Base-by-base conservation (phyloP, 2,329 filamentous ascomycete species). In the Hyphodiscus sp. region DNA sequence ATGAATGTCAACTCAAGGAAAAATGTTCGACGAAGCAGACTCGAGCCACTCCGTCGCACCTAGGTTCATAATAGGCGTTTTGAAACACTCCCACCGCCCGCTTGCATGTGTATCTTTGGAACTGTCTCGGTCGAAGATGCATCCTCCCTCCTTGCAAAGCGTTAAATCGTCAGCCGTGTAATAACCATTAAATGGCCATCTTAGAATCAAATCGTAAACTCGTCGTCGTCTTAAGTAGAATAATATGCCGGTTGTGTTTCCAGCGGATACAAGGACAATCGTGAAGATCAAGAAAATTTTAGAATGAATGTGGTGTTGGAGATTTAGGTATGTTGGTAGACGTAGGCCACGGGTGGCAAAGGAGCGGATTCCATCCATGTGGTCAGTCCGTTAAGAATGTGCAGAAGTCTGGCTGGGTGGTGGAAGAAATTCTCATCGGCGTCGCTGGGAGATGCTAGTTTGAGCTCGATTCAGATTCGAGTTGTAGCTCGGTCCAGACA, bases 401-500 rank as follows among this genome's bases (percentile, higher is more conserved):
- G 62, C 58, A 61, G 52, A 63, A 61, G 23, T 57, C 54, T 61
- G 59, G 47, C 33, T 18, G 3, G 10, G 47, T 54, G 41, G 13
- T 44, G 45, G 51, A 47, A 18, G 18, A 23, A 44, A 41, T 56
- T 60, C 23, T 26, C 23, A 68, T 59, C 67, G 65, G 41, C 67
- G 65, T 55, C 66, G 60, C 59, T 72, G 69, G 30, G 71, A 67
- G 52, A 79, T 70, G 20, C 73, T 68, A 2, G 77, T 71, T 38
- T 74, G 69, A 50, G 76, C 69, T 58, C 77, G 75, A 58, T 68
- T 76, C 66, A 79, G 51, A 41, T 60, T 71, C 18, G 73, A 62
- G 47, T 81, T 77, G 62, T 79, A 81, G 18, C 68, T 69, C 20
- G 78, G 71, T 20, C 73, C 64, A n/a, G 78, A 71, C n/a, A 79